These are phyloP conservation scores for Heimioporus sp. DNA, from an alignment of 768 basidiomycete species.

Conservation along the genomic window DNA sequence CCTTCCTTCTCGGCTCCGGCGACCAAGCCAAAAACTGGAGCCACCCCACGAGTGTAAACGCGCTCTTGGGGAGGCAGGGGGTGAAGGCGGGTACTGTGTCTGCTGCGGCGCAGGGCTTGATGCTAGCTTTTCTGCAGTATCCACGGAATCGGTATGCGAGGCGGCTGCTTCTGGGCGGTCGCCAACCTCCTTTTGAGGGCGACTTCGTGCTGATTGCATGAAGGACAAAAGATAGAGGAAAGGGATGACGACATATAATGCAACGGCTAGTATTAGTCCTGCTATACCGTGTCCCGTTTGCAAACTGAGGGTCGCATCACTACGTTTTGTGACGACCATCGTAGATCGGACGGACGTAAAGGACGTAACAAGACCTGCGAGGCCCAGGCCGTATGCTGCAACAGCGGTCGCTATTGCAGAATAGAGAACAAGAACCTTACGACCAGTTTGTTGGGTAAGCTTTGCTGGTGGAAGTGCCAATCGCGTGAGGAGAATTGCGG, in stretches of 20 bases:
- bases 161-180: slow-evolving; percentile 23
- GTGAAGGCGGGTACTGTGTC: slow-evolving; percentile 30
- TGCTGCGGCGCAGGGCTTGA: slow-evolving; percentile 26
- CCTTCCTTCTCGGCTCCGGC: slow-evolving; percentile 36
- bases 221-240: slow-evolving; percentile 34
- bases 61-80: slow-evolving; percentile 30
- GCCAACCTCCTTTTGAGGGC: slow-evolving; percentile 16
- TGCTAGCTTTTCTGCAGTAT: slow-evolving; percentile 41
- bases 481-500: slow-evolving; percentile 41
- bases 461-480: slow-evolving; percentile 39
- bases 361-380: slow-evolving; percentile 59
- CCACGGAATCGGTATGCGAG: slow-evolving; percentile 38
- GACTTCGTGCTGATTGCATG: slow-evolving; percentile 11
- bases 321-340: slow-evolving; percentile 31
- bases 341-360: slow-evolving; percentile 53
- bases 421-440: slow-evolving; percentile 31
- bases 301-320: slow-evolving; percentile 35
- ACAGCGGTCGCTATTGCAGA: slow-evolving; percentile 40
- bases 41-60: slow-evolving; percentile 39
- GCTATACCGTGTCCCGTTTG: slow-evolving; percentile 63
- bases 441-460: slow-evolving; percentile 18
- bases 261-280: slow-evolving; percentile 62
- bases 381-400: slow-evolving; percentile 54
- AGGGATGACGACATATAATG: slow-evolving; percentile 56
- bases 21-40: slow-evolving; percentile 35